Percentiles rank a stretch among this genome's conserved stretches.
Evolutionary conservation across 129 eudicot genomes (phyloP).

Genomic region (Escallonia rubra): DNA sequence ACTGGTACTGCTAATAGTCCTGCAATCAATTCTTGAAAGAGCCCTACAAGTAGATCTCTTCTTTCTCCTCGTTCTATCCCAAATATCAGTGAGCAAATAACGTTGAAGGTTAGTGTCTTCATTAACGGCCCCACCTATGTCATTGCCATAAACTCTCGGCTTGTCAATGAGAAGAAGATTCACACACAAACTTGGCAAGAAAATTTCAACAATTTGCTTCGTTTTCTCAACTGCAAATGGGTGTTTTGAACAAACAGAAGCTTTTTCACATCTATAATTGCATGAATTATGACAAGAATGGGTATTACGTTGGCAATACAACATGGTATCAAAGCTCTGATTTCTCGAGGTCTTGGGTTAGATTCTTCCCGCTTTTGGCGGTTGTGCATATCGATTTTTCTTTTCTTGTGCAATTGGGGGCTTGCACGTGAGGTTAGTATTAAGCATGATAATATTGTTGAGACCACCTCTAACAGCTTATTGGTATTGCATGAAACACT

Average conservation of each 20-base stretch:
- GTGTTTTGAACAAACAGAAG: not conserved
- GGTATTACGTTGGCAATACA: too few species aligned
- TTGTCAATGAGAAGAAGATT: not conserved
- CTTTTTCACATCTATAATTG: too few species aligned
- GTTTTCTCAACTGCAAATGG: not conserved
- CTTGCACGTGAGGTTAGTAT: too few species aligned
- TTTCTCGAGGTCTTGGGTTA: not conserved
- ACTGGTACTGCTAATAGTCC: constrained; percentile 34
- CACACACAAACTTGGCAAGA: too few species aligned
- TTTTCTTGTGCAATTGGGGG: too few species aligned
- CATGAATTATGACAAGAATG: not conserved
- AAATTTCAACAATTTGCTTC: too few species aligned
- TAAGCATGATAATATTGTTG: not conserved
- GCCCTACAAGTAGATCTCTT: constrained; percentile 27
- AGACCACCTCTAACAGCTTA: not conserved
- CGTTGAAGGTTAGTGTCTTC: constrained; percentile 35
- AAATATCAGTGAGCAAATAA: constrained; percentile 34
- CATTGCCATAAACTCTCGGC: not conserved
- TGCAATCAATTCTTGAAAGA: constrained; percentile 22
- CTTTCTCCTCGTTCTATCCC: constrained; percentile 38
- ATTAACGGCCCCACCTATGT: constrained; percentile 32
- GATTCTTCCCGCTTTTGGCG: too few species aligned
- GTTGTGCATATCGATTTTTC: too few species aligned
- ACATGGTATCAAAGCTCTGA: too few species aligned
- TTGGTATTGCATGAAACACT: not conserved